phyloP scores from a whole-genome alignment of 768 basidiomycete species.

The Russula compacta region DNA sequence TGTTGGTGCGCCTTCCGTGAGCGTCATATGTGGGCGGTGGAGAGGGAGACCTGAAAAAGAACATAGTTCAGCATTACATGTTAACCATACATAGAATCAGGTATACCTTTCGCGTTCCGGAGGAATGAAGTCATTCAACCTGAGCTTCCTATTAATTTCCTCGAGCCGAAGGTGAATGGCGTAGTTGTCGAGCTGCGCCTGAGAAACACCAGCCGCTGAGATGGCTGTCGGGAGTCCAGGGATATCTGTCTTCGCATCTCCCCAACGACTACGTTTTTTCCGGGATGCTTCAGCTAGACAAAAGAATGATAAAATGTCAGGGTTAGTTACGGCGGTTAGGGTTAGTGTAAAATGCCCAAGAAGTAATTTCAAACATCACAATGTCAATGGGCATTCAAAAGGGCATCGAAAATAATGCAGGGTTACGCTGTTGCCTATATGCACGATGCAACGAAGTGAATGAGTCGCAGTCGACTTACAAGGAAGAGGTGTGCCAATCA shows the following conservation, averaged over 20 bases:
- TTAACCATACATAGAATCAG: neutral
- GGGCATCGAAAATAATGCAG: neutral
- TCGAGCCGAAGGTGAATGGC: slow-evolving; percentile 93
- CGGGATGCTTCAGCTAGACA: slow-evolving; percentile 74
- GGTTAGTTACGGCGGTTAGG: slow-evolving; percentile 49
- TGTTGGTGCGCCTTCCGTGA: slow-evolving; percentile 97
- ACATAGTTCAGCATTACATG: neutral
- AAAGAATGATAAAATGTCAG: slow-evolving; percentile 34
- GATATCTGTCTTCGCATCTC: slow-evolving; percentile 84
- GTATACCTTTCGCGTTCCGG: slow-evolving; percentile 88
- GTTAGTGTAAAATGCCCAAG: slow-evolving; percentile 28
- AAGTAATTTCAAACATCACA: slow-evolving; percentile 11
- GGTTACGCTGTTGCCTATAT: slow-evolving; percentile 17
- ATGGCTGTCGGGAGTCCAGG: slow-evolving; percentile 94
- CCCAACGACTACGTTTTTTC: slow-evolving; percentile 97
- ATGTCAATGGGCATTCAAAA: slow-evolving; percentile 1
- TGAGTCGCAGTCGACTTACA: slow-evolving; percentile 48
- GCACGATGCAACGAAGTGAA: slow-evolving; percentile 24
- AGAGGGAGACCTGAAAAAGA: slow-evolving; percentile 66
- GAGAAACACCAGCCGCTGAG: slow-evolving; percentile 85
- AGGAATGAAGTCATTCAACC: slow-evolving; percentile 91
- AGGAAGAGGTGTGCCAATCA: slow-evolving; percentile 45
- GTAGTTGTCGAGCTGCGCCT: slow-evolving; percentile 95
- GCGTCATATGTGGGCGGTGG: slow-evolving; percentile 96
- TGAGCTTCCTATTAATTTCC: slow-evolving; percentile 93